phyloP scores from a whole-genome alignment of 2,329 filamentous ascomycete genomes.

The Neonectria sp. region DNA sequence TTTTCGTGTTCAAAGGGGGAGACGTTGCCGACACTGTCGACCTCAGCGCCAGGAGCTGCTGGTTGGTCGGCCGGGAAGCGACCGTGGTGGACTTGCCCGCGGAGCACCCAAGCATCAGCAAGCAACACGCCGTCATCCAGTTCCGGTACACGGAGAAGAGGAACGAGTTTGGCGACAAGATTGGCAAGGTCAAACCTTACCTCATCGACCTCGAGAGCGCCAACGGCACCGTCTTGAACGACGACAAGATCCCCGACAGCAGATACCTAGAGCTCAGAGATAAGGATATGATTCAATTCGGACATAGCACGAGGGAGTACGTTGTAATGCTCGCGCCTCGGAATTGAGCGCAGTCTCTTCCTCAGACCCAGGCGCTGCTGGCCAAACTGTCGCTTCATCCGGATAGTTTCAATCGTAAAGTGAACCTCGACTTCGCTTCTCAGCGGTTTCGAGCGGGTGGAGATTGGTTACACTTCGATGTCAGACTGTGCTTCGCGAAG shows the following conservation, averaged over 20 bases:
- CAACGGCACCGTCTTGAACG: conserved; percentile 90
- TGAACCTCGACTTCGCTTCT: background rate
- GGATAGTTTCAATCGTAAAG: background rate
- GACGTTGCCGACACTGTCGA: conserved; percentile 88
- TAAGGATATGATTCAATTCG: conserved; percentile 92
- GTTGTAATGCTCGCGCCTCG: conserved; percentile 86
- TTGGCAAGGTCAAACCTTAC: conserved; percentile 87
- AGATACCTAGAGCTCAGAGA: conserved; percentile 89
- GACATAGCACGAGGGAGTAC: conserved; percentile 91
- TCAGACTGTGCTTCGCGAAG: conserved; percentile 1
- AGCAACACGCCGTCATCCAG: conserved; percentile 96
- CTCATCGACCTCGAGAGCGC: conserved; percentile 94
- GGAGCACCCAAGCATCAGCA: conserved; percentile 93
- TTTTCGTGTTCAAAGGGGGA: conserved; percentile 92
- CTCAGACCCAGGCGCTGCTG: background rate
- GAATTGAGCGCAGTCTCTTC: conserved; percentile 48
- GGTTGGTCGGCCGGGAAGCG: conserved; percentile 88
- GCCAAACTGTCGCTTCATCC: background rate
- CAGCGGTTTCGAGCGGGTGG: background rate
- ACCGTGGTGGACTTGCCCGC: conserved; percentile 86
- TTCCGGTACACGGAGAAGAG: conserved; percentile 88
- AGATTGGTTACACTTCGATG: background rate
- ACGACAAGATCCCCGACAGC: conserved; percentile 78
- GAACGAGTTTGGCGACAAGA: conserved; percentile 89
- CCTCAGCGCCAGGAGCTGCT: conserved; percentile 84